Percentiles rank a stretch among this genome's conserved stretches.
Evolutionary conservation across 1,284 basidiomycete species (phyloP).

Genomic region (Puccinia hordei): DNA sequence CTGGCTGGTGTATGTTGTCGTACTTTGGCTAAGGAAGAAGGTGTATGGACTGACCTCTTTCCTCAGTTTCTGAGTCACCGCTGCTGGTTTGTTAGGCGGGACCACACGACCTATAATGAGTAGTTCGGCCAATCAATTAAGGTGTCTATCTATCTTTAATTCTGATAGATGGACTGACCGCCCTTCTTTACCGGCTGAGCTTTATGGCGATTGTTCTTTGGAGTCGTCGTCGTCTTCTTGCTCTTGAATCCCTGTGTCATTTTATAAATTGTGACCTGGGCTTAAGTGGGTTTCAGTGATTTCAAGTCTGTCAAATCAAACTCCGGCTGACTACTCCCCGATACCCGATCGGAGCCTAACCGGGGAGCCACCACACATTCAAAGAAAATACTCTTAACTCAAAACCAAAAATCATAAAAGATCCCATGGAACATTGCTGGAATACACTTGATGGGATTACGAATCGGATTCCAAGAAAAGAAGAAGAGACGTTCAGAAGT

Average conservation of each 20-base stretch:
- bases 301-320: no score
- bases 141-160: background rate
- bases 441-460: background rate
- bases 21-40: background rate
- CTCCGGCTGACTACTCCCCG: no score
- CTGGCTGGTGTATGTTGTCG: background rate
- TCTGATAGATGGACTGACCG: background rate
- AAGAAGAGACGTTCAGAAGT: background rate
- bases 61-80: conserved; percentile 44
- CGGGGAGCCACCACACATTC: no score
- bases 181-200: conserved; percentile 46
- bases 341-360: no score
- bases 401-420: no score
- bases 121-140: background rate
- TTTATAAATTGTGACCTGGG: no score
- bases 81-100: conserved; percentile 45
- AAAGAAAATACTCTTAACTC: no score
- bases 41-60: conserved; percentile 30
- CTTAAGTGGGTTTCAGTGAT: no score
- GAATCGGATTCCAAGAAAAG: background rate
- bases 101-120: conserved; percentile 23
- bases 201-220: conserved; percentile 20
- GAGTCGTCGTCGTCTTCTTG: conserved; percentile 33
- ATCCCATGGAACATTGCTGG: background rate
- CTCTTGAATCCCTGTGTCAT: conserved; percentile 50